Evolutionary conservation across 129 eudicot genomes (phyloP), one percentile per base, ranked within the genome.

Genomic region (Centella asiatica): DNA sequence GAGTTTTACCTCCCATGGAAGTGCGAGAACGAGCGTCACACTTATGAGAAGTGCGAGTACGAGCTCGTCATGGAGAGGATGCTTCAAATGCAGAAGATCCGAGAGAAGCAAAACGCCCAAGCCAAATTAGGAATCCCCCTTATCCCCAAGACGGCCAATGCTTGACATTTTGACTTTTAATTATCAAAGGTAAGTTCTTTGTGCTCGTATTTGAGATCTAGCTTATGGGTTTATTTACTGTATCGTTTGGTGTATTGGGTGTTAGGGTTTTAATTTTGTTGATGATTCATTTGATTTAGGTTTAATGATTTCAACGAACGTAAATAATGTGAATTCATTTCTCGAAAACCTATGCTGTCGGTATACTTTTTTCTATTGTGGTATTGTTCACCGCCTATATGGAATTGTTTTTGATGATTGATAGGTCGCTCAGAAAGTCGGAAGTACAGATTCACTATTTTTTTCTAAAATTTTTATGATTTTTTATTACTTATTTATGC

Each of bases 31-130:
- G 94, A 88, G 64, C 89, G 94, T 65, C 96, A 88, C 33, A 6
- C 81, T 33, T 85, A 88, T 20, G 96, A 88, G 77, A 88, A 88
- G 69, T 88, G 96, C 69, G 85, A 77, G 81, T 88, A 88, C 70
- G 96, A 88, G 77, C 94, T 88, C 34, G 89, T 88, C 23, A 84
- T 88, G 96, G 96, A 88, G 66, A 65, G 96, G 62, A 88, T 88
- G 94, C 82, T 88, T 10, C 87, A 79, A 77, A 88, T 88, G 96
- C 89, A 88, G 69, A 83, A 79, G 80, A 79, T 83, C 65, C 80
- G 85, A 6, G 69, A 83, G 72, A 56, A 51, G 34, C 74, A 73
- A 58, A 18, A 14, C 13, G 48, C 44, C 25, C 28, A 11, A 29
- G 68, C 77, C 61, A 69, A 76, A 53, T 49, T 44, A 55, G 67